A percentile compares a stretch with the other conserved stretches of the same genome.
These are phyloP conservation scores for Botryosphaeria dothidea DNA, from an alignment of 2,329 filamentous ascomycete genomes.

Conservation along the genomic window DNA sequence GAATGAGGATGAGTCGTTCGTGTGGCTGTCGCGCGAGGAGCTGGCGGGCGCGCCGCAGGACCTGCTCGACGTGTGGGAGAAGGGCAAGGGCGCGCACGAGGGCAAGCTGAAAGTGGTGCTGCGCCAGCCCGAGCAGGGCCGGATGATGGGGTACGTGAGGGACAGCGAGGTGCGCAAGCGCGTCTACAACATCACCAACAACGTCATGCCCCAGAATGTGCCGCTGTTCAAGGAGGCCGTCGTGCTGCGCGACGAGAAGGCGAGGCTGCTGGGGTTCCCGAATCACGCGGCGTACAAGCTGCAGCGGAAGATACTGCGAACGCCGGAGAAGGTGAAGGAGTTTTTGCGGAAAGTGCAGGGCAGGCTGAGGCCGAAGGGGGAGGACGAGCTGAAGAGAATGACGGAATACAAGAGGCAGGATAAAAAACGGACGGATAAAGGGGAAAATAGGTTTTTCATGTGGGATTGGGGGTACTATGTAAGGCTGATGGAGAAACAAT, in stretches of 20 bases:
- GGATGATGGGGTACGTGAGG: slow-evolving; percentile 51
- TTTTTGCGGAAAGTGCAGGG: slow-evolving; percentile 50
- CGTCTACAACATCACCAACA: slow-evolving; percentile 27
- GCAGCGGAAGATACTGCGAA: slow-evolving; percentile 57
- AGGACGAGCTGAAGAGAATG: slow-evolving; percentile 34
- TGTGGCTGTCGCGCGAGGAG: slow-evolving; percentile 53
- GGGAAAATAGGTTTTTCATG: slow-evolving; percentile 71
- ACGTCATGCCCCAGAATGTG: slow-evolving; percentile 37
- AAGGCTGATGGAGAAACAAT: slow-evolving; percentile 74
- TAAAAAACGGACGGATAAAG: slow-evolving; percentile 39
- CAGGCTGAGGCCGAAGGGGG: slow-evolving; percentile 46
- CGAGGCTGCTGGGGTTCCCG: slow-evolving; percentile 50
- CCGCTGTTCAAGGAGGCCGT: slow-evolving; percentile 52
- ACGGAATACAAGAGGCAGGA: slow-evolving; percentile 53
- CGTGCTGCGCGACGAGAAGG: slow-evolving; percentile 52
- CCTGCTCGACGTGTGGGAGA: slow-evolving; percentile 47
- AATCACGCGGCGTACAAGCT: slow-evolving; percentile 55
- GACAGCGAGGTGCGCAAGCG: slow-evolving; percentile 46
- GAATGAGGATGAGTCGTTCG: slow-evolving; percentile 49
- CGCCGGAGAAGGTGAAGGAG: slow-evolving; percentile 52
- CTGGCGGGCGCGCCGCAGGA: slow-evolving; percentile 52
- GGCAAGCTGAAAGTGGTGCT: slow-evolving; percentile 52
- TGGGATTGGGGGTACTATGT: slow-evolving; percentile 84
- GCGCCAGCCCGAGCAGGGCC: slow-evolving; percentile 53
- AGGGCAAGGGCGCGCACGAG: slow-evolving; percentile 48